phyloP scores from a whole-genome alignment of 2,329 filamentous ascomycete genomes.

The Xylariaceae sp. region DNA sequence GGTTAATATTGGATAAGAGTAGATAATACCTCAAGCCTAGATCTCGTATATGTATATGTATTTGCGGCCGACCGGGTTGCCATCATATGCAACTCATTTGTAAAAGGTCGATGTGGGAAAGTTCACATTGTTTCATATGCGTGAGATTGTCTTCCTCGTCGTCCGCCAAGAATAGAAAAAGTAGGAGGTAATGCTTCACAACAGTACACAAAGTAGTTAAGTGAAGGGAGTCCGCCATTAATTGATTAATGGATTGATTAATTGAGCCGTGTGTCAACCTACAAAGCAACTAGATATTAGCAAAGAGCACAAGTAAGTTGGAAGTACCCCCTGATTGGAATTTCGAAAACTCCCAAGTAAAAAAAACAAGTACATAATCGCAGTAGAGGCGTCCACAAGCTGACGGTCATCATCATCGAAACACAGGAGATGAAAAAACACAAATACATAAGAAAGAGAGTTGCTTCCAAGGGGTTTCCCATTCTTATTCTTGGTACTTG shows the following conservation, averaged over 20 bases:
- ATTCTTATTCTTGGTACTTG: slow-evolving; percentile 2
- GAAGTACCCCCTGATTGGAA: no score
- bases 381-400: no score
- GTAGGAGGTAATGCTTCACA: slow-evolving; percentile 1
- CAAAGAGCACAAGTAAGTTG: no score
- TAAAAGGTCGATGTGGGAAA: background rate
- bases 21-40: background rate
- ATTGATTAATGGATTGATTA: no score
- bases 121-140: background rate
- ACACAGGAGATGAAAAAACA: slow-evolving; percentile 4
- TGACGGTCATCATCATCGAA: background rate
- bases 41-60: background rate
- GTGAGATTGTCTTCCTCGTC: background rate
- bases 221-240: no score
- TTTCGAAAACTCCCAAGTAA: no score
- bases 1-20: background rate
- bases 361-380: no score
- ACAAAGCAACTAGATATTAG: no score
- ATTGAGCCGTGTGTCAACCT: no score
- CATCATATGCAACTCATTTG: slow-evolving; percentile 8
- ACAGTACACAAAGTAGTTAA: no score
- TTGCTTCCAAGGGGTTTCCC: background rate
- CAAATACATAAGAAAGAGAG: background rate
- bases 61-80: background rate
- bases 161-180: slow-evolving; percentile 9